Evolutionary conservation across 192 early-diverging fungal species (phyloP), one percentile per base, ranked within the genome.

Genomic region (Phlyctochytrium planicorne): DNA sequence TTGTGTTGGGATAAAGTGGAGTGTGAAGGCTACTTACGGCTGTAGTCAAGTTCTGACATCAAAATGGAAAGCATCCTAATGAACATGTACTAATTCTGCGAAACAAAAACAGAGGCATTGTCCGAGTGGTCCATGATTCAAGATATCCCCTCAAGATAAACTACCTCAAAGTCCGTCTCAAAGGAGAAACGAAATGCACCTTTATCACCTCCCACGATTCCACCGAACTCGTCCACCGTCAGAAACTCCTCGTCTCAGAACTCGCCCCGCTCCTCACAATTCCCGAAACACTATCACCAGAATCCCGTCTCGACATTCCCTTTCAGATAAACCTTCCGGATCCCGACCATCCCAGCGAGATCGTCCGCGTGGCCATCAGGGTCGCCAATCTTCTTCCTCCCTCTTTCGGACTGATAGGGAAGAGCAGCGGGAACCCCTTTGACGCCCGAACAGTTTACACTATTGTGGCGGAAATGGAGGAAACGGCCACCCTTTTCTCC

Each of bases 311-410:
- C 32, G 63, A 79, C 29, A 66, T 81, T 30, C 80, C 80, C 17
- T 81, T 81, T 62, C 70, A 75, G 23, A 63, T 81, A 6, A 55
- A 52, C 6, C 70, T 76, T 29, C 79, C 76, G 27, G 66, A 75
- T 12, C 68, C 75, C 20, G 65, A 72, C 20, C 53, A 52, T 40
- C 29, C 62, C 20, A 50, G 29, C 29, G 59, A 30, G 64, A 60
- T 53, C 67, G 55, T 50, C 36, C 63, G 35, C 40, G 34, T n/a
- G 62, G 62, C 56, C 50, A 63, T 64, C 34, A 70, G 50, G 16
- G 20, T 35, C 32, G 71, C 60, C 31, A 75, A 78, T 35, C 65
- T 76, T 2, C 68, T 75, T 1, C 60, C 68, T 23, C 71, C 74
- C 0, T 71, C 71, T 2, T 53, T 31, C 34, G 24, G 24, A 25